Evolutionary conservation across 1,284 basidiomycete genomes (phyloP).

Genomic region (Fomitopsis palustris): DNA sequence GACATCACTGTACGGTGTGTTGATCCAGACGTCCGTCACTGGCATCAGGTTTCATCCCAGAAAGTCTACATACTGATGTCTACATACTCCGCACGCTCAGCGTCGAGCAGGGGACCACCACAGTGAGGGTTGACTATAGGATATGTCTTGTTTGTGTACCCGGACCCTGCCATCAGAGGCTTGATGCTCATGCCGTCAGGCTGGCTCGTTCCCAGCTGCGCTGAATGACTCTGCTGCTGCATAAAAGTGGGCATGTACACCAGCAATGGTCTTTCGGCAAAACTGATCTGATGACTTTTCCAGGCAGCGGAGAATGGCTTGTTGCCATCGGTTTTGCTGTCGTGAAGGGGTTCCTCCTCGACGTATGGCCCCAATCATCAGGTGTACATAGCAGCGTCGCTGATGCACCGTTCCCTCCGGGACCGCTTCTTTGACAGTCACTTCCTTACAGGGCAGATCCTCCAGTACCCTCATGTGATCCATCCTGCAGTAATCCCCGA

Average conservation of each 20-base stretch:
- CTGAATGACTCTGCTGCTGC: conserved; percentile 16
- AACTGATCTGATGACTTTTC: no score
- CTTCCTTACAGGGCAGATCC: conserved; percentile 16
- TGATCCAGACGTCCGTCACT: neutral
- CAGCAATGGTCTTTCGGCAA: no score
- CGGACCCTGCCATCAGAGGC: neutral
- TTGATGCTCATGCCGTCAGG: neutral
- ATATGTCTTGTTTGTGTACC: neutral
- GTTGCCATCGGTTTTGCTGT: no score
- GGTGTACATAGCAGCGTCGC: conserved; percentile 17
- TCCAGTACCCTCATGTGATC: conserved; percentile 11
- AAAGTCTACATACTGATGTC: conserved; percentile 15
- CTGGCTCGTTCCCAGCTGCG: conserved; percentile 14
- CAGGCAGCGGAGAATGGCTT: no score
- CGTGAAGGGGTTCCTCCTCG: conserved; percentile 18
- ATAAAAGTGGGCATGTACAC: no score
- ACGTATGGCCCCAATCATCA: conserved; percentile 16
- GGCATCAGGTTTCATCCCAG: conserved; percentile 10
- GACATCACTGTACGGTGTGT: neutral
- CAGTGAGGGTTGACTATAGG: conserved; percentile 22
- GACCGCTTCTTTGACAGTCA: conserved; percentile 17
- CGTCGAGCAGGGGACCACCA: conserved; percentile 15
- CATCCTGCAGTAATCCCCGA: conserved; percentile 8
- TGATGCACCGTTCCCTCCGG: conserved; percentile 14
- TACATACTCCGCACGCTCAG: conserved; percentile 12